Conservation (phyloP, 805 yeast species). For the Kodamaea sagamina region DNA sequence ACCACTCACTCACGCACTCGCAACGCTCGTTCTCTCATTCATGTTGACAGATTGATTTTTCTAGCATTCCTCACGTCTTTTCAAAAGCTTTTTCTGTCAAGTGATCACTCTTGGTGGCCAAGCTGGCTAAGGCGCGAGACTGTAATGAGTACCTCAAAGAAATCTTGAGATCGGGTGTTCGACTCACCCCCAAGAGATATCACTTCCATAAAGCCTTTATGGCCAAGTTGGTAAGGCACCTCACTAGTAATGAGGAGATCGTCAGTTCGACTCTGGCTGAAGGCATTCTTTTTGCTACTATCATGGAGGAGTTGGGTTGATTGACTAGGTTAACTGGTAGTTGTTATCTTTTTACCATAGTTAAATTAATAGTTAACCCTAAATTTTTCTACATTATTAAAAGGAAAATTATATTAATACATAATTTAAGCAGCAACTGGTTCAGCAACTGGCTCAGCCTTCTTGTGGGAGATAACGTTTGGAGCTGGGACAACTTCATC, state of each 20-base stretch:
- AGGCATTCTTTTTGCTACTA: slow-evolving; percentile 21
- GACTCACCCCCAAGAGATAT: slow-evolving; percentile 52
- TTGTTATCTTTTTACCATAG: no score
- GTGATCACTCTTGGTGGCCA: slow-evolving; percentile 45
- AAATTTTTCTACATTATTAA: background rate
- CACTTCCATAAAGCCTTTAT: slow-evolving; percentile 24
- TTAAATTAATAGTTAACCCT: no score
- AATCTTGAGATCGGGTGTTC: slow-evolving; percentile 53
- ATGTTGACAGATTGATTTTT: no score
- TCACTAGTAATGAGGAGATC: slow-evolving; percentile 40
- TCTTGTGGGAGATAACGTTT: slow-evolving; percentile 74
- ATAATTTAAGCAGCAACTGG: slow-evolving; percentile 31
- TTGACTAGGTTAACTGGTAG: no score
- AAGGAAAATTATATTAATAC: slow-evolving; percentile 9
- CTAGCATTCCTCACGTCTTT: no score
- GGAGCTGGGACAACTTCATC: slow-evolving; percentile 74
- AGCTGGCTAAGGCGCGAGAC: slow-evolving; percentile 55
- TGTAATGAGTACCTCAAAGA: slow-evolving; percentile 41
- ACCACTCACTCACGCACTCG: no score
- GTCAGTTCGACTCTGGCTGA: slow-evolving; percentile 36
- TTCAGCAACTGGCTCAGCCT: slow-evolving; percentile 24
- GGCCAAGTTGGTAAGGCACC: slow-evolving; percentile 40
- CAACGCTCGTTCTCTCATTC: no score
- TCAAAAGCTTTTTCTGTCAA: slow-evolving; percentile 6
- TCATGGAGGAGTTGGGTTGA: no score